Conservation (phyloP, 2,329 filamentous ascomycete genomes). For the Tolypocladium sp. region DNA sequence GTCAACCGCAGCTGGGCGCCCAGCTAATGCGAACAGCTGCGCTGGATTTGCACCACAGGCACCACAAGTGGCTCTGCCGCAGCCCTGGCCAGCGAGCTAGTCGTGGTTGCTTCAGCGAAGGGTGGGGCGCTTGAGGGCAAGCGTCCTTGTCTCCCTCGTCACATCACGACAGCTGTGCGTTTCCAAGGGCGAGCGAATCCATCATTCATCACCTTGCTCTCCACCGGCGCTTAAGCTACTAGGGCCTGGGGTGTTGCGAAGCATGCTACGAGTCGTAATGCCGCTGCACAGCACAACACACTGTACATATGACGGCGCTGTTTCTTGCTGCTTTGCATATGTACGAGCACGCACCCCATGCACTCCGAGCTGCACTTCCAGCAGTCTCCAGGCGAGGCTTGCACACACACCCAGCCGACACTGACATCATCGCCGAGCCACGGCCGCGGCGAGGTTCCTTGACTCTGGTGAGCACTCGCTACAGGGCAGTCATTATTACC, state of each 20-base stretch:
- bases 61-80: neutral
- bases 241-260: neutral
- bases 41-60: neutral
- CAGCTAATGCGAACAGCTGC: neutral
- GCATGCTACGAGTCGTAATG: neutral
- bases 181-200: neutral
- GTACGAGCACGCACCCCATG: neutral
- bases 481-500: neutral
- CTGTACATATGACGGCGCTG: too few relatives aligned
- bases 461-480: neutral
- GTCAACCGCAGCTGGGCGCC: neutral
- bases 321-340: neutral
- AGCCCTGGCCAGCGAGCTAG: neutral
- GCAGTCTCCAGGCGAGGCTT: neutral
- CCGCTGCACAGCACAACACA: neutral
- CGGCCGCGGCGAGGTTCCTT: neutral
- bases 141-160: neutral
- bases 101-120: conserved; percentile 6
- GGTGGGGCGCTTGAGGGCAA: neutral
- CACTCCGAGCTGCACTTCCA: neutral
- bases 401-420: neutral
- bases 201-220: neutral
- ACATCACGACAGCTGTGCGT: neutral
- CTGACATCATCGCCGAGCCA: neutral
- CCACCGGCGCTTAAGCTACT: neutral